Conservation (phyloP, 768 basidiomycete species). For the Pleurotus pulmonarius region DNA sequence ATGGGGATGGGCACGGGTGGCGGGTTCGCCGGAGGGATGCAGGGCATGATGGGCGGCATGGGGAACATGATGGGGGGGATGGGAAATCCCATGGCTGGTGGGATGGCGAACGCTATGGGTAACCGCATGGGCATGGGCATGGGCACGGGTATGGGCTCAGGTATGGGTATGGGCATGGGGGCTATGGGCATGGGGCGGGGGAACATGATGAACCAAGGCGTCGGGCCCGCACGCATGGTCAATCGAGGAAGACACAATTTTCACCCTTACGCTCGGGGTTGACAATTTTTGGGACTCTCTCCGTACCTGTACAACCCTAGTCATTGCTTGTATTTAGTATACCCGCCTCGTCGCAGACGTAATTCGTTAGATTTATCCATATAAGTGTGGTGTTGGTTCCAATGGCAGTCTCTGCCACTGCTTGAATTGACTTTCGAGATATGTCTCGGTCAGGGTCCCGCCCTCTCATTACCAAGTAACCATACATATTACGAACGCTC, state of each 20-base stretch:
- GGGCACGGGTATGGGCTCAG: neutral
- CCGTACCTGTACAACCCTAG: neutral
- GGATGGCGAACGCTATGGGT: slow-evolving; percentile 3
- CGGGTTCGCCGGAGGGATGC: neutral
- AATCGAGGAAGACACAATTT: slow-evolving; percentile 6
- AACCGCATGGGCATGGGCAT: slow-evolving; percentile 5
- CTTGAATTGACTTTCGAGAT: too few relatives aligned
- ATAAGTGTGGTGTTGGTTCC: too few relatives aligned
- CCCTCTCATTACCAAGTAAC: too few relatives aligned
- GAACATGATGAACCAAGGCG: slow-evolving; percentile 5
- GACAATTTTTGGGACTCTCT: neutral
- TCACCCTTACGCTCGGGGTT: slow-evolving; percentile 3
- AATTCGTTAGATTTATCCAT: neutral
- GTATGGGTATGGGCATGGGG: slow-evolving; percentile 3
- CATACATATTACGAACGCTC: too few relatives aligned
- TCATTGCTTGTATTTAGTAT: slow-evolving; percentile 7
- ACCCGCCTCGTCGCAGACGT: neutral
- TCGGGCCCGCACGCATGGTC: slow-evolving; percentile 4
- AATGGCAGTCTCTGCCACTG: too few relatives aligned
- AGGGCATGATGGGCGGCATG: slow-evolving; percentile 5
- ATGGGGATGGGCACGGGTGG: slow-evolving; percentile 2
- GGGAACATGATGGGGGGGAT: slow-evolving; percentile 3
- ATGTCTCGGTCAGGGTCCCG: too few relatives aligned
- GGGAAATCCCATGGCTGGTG: slow-evolving; percentile 4
- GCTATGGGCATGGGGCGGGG: slow-evolving; percentile 3